A percentile compares a stretch with the other conserved stretches of the same genome.
phyloP scores from a whole-genome alignment of 2,329 filamentous ascomycete genomes.

The Aspergillus tanneri region DNA sequence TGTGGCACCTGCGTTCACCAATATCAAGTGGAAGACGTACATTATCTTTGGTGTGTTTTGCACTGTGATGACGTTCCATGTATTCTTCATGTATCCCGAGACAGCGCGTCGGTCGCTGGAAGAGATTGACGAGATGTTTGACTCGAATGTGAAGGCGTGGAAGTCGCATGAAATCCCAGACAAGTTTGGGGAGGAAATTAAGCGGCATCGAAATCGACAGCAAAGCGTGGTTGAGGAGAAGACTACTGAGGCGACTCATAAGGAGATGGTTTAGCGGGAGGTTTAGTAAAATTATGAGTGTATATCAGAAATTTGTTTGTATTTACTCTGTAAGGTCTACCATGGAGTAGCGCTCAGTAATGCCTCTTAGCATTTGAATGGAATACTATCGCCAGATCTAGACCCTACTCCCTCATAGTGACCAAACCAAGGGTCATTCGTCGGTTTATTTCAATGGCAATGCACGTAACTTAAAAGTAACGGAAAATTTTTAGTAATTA shows the following conservation, averaged over 20 bases:
- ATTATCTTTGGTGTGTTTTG: constrained; percentile 77
- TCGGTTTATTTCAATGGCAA: no score
- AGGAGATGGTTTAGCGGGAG: constrained; percentile 18
- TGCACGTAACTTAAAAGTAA: no score
- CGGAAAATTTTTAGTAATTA: no score
- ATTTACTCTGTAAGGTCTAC: no score
- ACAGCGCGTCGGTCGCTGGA: constrained; percentile 71
- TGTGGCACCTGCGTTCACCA: constrained; percentile 58
- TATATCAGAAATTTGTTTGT: neutral
- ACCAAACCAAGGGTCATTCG: no score
- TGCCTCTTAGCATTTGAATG: no score
- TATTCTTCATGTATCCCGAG: constrained; percentile 66
- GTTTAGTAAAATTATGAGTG: constrained; percentile 3
- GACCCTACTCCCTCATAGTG: no score
- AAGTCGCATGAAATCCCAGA: constrained; percentile 24
- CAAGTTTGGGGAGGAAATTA: constrained; percentile 27
- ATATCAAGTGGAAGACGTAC: constrained; percentile 63
- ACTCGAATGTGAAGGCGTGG: constrained; percentile 34
- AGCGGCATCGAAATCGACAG: constrained; percentile 22
- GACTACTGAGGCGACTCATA: constrained; percentile 10
- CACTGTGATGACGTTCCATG: constrained; percentile 65
- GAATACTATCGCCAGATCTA: no score
- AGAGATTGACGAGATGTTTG: constrained; percentile 72
- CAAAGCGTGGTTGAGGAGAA: constrained; percentile 18
- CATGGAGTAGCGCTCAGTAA: no score